phyloP scores from a whole-genome alignment of 495 filamentous ascomycete species.

The Trichoderma asperelloides region DNA sequence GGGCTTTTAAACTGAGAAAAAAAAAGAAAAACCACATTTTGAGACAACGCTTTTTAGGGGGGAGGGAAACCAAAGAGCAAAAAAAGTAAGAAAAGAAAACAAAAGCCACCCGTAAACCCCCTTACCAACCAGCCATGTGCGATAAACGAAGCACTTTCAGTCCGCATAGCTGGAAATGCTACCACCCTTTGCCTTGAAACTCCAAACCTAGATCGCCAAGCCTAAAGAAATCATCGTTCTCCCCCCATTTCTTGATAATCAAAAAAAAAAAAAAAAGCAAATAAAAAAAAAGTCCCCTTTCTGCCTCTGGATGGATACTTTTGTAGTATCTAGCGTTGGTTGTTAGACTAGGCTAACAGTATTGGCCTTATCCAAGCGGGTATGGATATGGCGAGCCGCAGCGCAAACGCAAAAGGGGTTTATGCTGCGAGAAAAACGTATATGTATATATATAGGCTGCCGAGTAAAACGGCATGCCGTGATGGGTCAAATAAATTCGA shows the following conservation, averaged over 20 bases:
- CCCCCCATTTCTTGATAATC: not conserved
- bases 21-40: not conserved
- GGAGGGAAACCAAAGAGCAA: not conserved
- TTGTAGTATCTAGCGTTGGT: not conserved
- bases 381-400: not conserved
- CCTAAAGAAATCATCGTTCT: not conserved
- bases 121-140: not conserved
- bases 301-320: not conserved
- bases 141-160: constrained; percentile 8
- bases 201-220: not conserved
- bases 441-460: not conserved
- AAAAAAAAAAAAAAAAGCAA: not conserved
- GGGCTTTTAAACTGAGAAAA: not conserved
- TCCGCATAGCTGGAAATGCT: not conserved
- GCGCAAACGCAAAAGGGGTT: not conserved
- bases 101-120: not conserved
- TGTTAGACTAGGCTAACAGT: not conserved
- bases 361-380: not conserved
- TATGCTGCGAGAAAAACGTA: not conserved
- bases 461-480: not conserved
- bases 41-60: not conserved
- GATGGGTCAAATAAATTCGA: not conserved
- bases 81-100: not conserved
- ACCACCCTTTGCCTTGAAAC: not conserved
- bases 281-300: not conserved